Evolutionary conservation across 2,329 filamentous ascomycete genomes (phyloP), one percentile per base, ranked within the genome.

Genomic region (Trichoderma brevicompactum): DNA sequence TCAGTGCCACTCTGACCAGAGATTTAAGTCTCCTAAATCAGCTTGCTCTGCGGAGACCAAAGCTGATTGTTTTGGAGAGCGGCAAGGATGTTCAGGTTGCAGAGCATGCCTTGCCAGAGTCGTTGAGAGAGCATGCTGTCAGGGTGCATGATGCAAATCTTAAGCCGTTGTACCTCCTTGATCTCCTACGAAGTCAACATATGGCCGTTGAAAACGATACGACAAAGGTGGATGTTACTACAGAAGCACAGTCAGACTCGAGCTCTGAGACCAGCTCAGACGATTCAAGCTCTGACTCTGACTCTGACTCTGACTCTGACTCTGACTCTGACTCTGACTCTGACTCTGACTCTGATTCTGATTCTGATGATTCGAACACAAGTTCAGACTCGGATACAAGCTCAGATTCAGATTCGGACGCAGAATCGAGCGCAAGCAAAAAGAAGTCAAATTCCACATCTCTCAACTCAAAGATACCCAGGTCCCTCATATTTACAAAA

Each of bases 1-100:
- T 97, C 3, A 97, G 92, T 75, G 95, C 94, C 6, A 97, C 94
- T 0, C 92, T 98, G 87, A 96, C 94, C 1, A 85, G 88, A 65
- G 93, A 98, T 73, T 80, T 97, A 54, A 91, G 90, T 41, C 89
- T 95, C 67, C 80, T 98, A 19, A 89, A 86, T 64, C 89, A 87
- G 0, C 77, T 98, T 43, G 89, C 85, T 66, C 81, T 98, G 36
- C 82, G 83, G 34, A 83, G 91, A 60, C 94, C 95, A 3, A 90
- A 85, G 66, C 80, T 97, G 53, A 84, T 97, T 0, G 85, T 92
- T 0, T 83, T 97, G 13, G 90, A 94, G 67, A 86, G 85, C 36
- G 73, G 77, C 40, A 74, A 72, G 1, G 72, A 74, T 86, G 62
- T 85, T 72, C 65, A 74, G 54, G 76, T 77, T 49, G 76, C 78